Conservation (phyloP, 148 eudicot genomes). For the Arbutus unedo region DNA sequence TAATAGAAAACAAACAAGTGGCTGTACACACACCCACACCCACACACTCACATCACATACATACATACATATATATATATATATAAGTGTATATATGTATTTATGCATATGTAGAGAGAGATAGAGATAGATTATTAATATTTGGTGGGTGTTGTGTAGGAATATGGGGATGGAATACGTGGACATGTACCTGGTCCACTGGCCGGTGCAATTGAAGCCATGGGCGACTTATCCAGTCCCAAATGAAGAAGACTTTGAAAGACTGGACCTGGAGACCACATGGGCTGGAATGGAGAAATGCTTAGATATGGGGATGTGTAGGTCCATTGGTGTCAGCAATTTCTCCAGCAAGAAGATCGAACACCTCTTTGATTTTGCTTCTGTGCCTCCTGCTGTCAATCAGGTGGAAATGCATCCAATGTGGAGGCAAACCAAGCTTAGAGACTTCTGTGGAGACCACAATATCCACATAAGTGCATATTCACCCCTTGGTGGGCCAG, state of each 20-base stretch:
- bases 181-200: slow-evolving; percentile 64
- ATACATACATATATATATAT: too few relatives aligned
- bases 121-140: background rate
- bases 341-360: slow-evolving; percentile 47
- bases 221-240: slow-evolving; percentile 48
- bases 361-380: slow-evolving; percentile 40
- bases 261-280: slow-evolving; percentile 39
- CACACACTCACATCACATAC: too few relatives aligned
- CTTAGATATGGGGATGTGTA: slow-evolving; percentile 53
- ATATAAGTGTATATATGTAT: too few relatives aligned
- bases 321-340: slow-evolving; percentile 60
- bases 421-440: slow-evolving; percentile 68
- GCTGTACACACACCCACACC: background rate
- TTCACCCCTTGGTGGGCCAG: slow-evolving; percentile 67
- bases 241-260: slow-evolving; percentile 52
- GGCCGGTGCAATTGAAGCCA: slow-evolving; percentile 56
- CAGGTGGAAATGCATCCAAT: slow-evolving; percentile 77
- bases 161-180: slow-evolving; percentile 51
- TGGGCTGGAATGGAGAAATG: slow-evolving; percentile 66
- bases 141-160: slow-evolving; percentile 24
- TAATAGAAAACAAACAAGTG: slow-evolving; percentile 3
- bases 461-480: slow-evolving; percentile 64
- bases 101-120: background rate
- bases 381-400: slow-evolving; percentile 51
- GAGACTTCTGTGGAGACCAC: slow-evolving; percentile 35